Evolutionary conservation across 2,329 filamentous ascomycete genomes (phyloP).

Genomic region (Pseudopyricularia javanii): DNA sequence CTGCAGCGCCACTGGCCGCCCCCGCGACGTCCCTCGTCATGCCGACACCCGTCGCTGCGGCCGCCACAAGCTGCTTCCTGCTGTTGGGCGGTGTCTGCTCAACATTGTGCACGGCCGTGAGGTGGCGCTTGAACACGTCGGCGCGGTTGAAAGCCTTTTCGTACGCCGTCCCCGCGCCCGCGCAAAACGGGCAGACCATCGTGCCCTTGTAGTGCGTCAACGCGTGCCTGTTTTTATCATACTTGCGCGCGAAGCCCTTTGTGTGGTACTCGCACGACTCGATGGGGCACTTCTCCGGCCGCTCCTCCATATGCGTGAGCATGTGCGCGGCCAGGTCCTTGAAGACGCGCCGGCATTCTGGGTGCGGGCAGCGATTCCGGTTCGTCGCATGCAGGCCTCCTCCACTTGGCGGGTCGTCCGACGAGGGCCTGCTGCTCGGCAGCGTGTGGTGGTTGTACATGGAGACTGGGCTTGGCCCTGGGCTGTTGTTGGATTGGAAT

Average conservation of each 20-base stretch:
- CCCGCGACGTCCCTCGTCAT: not conserved
- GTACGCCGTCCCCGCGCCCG: conserved; percentile 72
- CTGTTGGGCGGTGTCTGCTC: conserved; percentile 90
- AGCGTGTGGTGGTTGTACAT: conserved; percentile 2
- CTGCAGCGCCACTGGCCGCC: too few relatives aligned
- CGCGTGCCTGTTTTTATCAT: conserved; percentile 92
- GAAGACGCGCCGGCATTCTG: conserved; percentile 75
- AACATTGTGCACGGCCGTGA: conserved; percentile 82
- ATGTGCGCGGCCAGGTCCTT: conserved; percentile 91
- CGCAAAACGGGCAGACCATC: conserved; percentile 94
- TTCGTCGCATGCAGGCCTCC: not conserved
- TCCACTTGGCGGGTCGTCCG: not conserved
- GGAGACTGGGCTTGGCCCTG: not conserved
- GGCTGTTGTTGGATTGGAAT: not conserved
- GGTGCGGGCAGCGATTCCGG: conserved; percentile 56
- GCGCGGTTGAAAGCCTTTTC: conserved; percentile 95
- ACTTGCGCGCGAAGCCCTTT: conserved; percentile 90
- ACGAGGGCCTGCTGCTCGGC: not conserved
- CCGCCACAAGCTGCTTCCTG: conserved; percentile 51
- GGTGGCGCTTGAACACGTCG: conserved; percentile 89
- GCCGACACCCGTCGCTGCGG: conserved; percentile 20
- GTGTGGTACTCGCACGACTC: conserved; percentile 81
- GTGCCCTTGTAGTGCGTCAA: conserved; percentile 94
- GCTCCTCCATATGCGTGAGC: conserved; percentile 83
- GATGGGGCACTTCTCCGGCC: conserved; percentile 91